Evolutionary conservation across 345 rosid species (phyloP), one percentile per base, ranked within the genome.

Genomic region (Salix exigua): DNA sequence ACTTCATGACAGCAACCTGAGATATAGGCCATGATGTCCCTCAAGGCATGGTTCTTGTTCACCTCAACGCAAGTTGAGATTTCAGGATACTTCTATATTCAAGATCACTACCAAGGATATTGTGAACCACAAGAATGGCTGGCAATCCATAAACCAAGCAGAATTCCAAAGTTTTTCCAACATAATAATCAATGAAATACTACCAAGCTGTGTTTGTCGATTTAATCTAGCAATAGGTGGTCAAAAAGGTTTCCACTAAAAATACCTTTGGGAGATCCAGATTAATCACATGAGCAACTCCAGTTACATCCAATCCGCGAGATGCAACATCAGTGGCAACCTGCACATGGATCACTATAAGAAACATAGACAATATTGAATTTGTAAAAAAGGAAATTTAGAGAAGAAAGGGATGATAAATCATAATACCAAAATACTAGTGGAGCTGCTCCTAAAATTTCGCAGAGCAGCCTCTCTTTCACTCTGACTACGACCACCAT

Each of bases 281-380:
- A 77, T 82, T 85, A 44, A 85, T 78, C 42, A 85, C 87, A 85
- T 77, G 85, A 66, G 83, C 63, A 79, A 85, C 87, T 69, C 85
- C 87, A 37, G 83, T 66, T 25, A 85, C 85, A 82, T 85, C 85
- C 79, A 85, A 79, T 73, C 87, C 87, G 19, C 87, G 87, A 73
- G 85, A 82, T 11, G 85, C 87, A 71, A 85, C 87, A 79, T 85
- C 85, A n/a, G 87, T 85, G 25, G 87, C 87, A 55, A 82, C 85
- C 83, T 81, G 83, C 66, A 74, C 42, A 42, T 21, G 28, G 66
- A 19, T n/a, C 64, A 8, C 42, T 16, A 48, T 75, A 64, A 70
- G 64, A 28, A n/a, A 72, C 19, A 68, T 30, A 37, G 6, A 25
- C 14, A 48, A 76, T 6, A 10, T 7, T 2, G 17, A 44, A 26